Base-by-base conservation (phyloP, 2,329 filamentous ascomycete species). In the Cytospora schulzeri region DNA sequence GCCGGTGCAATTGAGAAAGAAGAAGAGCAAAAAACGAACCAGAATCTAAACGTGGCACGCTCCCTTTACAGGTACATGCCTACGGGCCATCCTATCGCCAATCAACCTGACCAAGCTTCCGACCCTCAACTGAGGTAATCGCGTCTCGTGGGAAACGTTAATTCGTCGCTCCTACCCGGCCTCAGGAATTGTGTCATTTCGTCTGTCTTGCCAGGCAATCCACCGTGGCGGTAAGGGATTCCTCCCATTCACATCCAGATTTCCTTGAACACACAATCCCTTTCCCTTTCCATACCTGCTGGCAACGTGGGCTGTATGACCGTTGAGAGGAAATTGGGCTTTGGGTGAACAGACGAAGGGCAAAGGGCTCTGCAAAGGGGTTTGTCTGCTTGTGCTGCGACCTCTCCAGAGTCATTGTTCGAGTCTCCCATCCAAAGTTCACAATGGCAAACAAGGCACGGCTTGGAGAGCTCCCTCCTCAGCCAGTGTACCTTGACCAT, bases 141-240 rank as follows among this genome's bases (percentile, higher is more conserved):
- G 76, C 78, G 78, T 76, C 74, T 73, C 73, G 81, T 84, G 81
- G 85, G 84, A 87, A 83, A 85, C 84, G 83, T 87, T 87, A 83
- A 78, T 83, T 87, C 85, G 84, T 85, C 82, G 79, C 81, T 86
- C 81, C 84, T 81, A 81, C 80, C 73, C 74, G 73, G 74, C 76
- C 74, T 79, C 76, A 79, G 79, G 78, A 79, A 80, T 78, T 80
- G 74, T 79, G 76, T 79, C 78, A 80, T 79, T 76, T 79, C 75
- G 75, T 75, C 76, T 76, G 75, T 75, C 78, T 77, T 75, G 76
- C 69, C 72, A 72, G 70, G 71, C 72, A 70, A 70, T 73, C 70
- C 73, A 80, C 76, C 75, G 77, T 81, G 78, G 78, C 79, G 81
- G 83, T 86, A 85, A 84, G 84, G 76, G 70, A 74, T 71, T n/a